Base-by-base conservation (phyloP, 139 green algal species). In the Asterochloris erici region DNA sequence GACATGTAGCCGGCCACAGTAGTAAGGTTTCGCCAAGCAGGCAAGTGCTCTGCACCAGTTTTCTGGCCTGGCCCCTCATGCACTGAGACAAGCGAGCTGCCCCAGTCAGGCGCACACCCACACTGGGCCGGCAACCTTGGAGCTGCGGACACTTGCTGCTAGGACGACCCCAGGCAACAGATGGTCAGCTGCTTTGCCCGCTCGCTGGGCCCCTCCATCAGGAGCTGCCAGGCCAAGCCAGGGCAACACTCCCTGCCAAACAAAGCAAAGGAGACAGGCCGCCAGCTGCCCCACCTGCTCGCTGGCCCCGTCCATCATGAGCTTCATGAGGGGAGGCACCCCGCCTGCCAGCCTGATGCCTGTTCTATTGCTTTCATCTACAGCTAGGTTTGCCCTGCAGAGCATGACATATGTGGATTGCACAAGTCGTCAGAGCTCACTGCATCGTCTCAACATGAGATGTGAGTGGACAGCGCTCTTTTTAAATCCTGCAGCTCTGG, bases 271-370 rank as follows among this genome's bases (percentile, higher is more conserved):
- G 16, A 9, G 63, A 76, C 2, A 71, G 66, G 10, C 47, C 4
- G 21, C 19, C 12, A 26, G 62, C 16, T 23, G 16, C 27, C 78
- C 29, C 10, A 82, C 83, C 83, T 84, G 79, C 23, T 81, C 78
- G 26, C 26, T 82, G 28, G 84, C 79, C 27, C 62, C 38, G 13
- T 80, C 61, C 63, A 79, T 75, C 14, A 87, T 68, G 10, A 87
- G 69, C 14, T 60, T 61, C 74, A 84, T 79, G 68, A 87, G 75
- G 19, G 84, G 79, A 13, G 84, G 84, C 6, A 84, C 62, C 12
- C 84, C 84, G 16, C 84, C 84, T 17, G 84, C 74, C 21, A 87
- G 61, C 47, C 74, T 60, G 26, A 87, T 87, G 17, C 66, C 68
- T 27, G 60, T 84, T 17, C 79, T 63, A 79, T 84, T 84, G 76